Evolutionary conservation across 2,329 filamentous ascomycete genomes (phyloP), one percentile per base, ranked within the genome.

Genomic region (Bipolaris cookei): DNA sequence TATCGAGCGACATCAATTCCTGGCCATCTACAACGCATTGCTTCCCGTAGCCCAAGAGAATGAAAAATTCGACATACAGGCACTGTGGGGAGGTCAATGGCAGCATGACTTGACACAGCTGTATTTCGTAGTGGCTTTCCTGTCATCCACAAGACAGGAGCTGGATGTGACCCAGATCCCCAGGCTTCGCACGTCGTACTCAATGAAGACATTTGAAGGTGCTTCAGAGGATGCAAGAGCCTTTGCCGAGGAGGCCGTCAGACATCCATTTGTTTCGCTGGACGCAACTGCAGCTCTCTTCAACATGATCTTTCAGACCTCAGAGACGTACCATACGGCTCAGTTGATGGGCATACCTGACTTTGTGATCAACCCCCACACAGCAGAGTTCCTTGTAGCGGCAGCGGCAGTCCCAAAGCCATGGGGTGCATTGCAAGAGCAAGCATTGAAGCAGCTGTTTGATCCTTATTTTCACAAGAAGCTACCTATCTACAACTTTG

Each of bases 81-180:
- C 84, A 37, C 81, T 99, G 20, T 98, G 95, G 93, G 93, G 93
- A 56, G 93, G 93, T 6, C 69, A 86, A 60, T 99, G 96, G 94
- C 87, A 89, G 61, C 86, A 96, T 65, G 86, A 90, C 13, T 88
- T 96, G 61, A 91, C 95, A 0, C 94, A 98, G 64, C 81, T 99
- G 34, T 96, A 93, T n/a, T 97, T 98, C 73, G 86, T 98, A 51
- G 89, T 90, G 62, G 92, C 92, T 16, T 97, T 94, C 73, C 83
- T 94, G 20, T 90, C 90, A 3, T 84, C 93, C 54, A 86, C 85
- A 11, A 84, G 89, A 0, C 86, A 91, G 25, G 86, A 93, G 68
- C 83, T 97, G 23, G 92, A 98, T 73, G 90, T 91, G 3, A 90
- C 88, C 11, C 90, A 90, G 34, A 95, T 98, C 56, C 94, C 92